Percentiles rank a stretch among this genome's conserved stretches.
phyloP scores from a whole-genome alignment of 164 flowering plant species.

The Aristolochia fimbriata region DNA sequence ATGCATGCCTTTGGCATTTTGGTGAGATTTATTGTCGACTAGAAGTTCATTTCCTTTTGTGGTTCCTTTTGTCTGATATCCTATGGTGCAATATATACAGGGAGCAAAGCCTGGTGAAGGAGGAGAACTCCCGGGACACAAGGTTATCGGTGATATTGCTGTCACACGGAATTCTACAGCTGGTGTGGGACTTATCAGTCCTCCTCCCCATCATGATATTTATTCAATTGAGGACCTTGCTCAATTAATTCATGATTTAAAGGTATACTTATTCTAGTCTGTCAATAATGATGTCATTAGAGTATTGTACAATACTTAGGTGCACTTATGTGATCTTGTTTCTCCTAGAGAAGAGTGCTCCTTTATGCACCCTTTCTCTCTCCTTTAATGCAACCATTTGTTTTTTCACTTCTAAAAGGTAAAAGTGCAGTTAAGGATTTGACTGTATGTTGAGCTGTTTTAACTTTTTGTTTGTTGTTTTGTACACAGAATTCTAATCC shows the following conservation, averaged over 20 bases:
- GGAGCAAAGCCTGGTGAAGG: slow-evolving; percentile 99
- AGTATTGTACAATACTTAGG: too few relatives aligned
- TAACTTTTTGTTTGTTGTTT: slow-evolving; percentile 1
- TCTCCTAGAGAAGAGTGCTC: too few relatives aligned
- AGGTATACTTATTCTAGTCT: slow-evolving; percentile 35
- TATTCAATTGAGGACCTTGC: slow-evolving; percentile 99
- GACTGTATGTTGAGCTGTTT: neutral
- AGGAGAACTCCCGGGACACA: slow-evolving; percentile 99
- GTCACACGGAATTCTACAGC: slow-evolving; percentile 95
- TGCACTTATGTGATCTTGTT: too few relatives aligned
- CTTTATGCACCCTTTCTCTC: too few relatives aligned
- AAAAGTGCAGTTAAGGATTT: too few relatives aligned
- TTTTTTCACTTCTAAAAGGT: too few relatives aligned
- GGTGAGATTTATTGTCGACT: slow-evolving; percentile 44
- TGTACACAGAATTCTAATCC: slow-evolving; percentile 76
- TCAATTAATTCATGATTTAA: slow-evolving; percentile 90
- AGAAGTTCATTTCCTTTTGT: slow-evolving; percentile 7
- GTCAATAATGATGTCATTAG: neutral
- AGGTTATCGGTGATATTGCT: slow-evolving; percentile 97
- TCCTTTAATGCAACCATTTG: too few relatives aligned
- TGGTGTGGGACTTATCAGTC: slow-evolving; percentile 98
- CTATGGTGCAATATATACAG: slow-evolving; percentile 27
- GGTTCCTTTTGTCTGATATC: slow-evolving; percentile 1
- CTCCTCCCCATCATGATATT: slow-evolving; percentile 99
- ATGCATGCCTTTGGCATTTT: slow-evolving; percentile 36